Base-by-base conservation (phyloP, 179 eudicot genomes). In the Amaranthus tricolor region DNA sequence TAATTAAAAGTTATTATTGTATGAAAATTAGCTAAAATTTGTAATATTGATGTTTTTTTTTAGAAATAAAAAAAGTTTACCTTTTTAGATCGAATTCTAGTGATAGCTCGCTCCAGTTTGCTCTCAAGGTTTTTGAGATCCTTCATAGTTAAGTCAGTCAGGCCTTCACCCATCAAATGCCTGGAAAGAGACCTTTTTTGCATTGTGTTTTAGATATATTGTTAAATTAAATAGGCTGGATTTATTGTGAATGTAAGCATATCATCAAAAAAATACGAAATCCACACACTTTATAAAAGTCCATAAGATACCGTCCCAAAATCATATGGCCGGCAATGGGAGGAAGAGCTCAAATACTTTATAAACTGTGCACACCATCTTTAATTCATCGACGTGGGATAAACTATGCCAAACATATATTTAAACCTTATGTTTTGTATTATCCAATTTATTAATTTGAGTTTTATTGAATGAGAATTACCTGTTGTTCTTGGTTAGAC, bases 11-110 rank as follows among this genome's bases (percentile, higher is more conserved):
- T 2, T 6, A 7, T 61, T n/a, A 12, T 0, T 55, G 6, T 62
- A 62, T 11, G 16, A 62, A 24, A 50, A 70, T n/a, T n/a, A 44
- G 7, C 21, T 11, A 55, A 55, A 44, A 4, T 40, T 54, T 47
- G 45, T 16, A 31, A 20, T 16, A 40, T 43, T 15, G 6, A 66
- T 4, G 9, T 0, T 14, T 16, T 10, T 10, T 6, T 10, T 6
- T 6, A 13, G 31, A 9, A 20, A 50, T 21, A 0, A 61, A 61
- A 61, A 21, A 3, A 49, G 12, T 47, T 15, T 79, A 90, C 98
- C 99, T 93, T 96, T 75, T 91, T 96, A 45, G 98, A 77, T 12
- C 99, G 86, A 66, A 96, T 87, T 79, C 84, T 78, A 72, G 90
- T 81, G 21, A 93, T 93, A 14, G 92, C 94, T 75, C 56, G 82